Base-by-base conservation (phyloP, 1,284 basidiomycete species). In the Ceratobasidium sp. region DNA sequence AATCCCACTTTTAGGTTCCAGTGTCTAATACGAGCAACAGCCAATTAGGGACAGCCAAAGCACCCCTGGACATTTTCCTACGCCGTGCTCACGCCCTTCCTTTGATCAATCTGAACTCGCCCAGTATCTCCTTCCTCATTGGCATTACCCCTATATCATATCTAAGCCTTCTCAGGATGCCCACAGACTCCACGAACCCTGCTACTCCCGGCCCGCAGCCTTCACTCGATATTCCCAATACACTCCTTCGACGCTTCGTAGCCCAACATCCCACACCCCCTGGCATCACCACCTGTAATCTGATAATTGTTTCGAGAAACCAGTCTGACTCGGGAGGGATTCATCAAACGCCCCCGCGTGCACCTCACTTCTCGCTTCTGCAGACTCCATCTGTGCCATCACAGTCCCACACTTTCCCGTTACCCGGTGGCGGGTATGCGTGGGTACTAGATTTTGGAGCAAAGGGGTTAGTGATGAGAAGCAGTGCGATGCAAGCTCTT, bases 81-180 rank as follows among this genome's bases (percentile, higher is more conserved):
- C 78, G 85, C 58, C 85, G 88, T 0, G 83, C 82, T 12, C 88
- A 89, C 76, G 80, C 85, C 0, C 79, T 92, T 32, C 88, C 89
- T 10, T 77, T 92, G 20, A 85, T 87, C 1, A 91, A 89, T 75
- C 82, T 92, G 2, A 79, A 80, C 8, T 82, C 83, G 0, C 88
- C 90, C 7, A 86, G 86, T 0, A 79, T 91, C 67, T 89, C 88
- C 2, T 91, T 92, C 75, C 80, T 92, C 7, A 81, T 86, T 27
- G 83, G 90, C 75, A 73, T 90, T 35, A 89, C 91, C 0, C 88
- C 91, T 1, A 77, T 82, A 0, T 81, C 85, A 8, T 93, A 93
- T 74, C 82, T 92, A 42, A 80, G 83, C 31, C 80, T 90, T 35
- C 77, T 87, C 38, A 83, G 81, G 27, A 79, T 45, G 45, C 27